phyloP scores from a whole-genome alignment of 2,329 filamentous ascomycete genomes.

The Knoxdaviesia capensis region DNA sequence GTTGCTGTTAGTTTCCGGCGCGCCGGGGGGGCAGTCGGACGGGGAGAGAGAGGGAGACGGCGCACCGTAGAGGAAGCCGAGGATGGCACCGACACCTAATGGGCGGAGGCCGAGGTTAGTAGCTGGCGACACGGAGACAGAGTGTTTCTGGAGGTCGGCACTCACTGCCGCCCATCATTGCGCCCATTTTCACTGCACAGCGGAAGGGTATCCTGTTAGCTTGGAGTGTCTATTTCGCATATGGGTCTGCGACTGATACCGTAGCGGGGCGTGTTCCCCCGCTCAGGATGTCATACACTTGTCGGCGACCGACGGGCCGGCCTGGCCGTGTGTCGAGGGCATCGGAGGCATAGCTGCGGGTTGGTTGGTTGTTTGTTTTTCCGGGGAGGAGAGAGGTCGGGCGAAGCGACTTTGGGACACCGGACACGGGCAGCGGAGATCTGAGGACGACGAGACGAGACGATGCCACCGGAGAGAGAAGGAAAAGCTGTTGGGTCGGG shows the following conservation, averaged over 20 bases:
- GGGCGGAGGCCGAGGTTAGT: conserved; percentile 1
- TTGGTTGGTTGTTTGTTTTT: neutral
- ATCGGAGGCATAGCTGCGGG: conserved; percentile 18
- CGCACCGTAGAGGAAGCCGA: conserved; percentile 92
- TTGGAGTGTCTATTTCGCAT: neutral
- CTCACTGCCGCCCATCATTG: conserved; percentile 96
- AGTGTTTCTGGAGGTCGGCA: conserved; percentile 8
- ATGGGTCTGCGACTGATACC: too few species aligned
- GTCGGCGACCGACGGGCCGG: conserved; percentile 16
- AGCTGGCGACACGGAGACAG: neutral
- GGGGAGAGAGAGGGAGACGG: conserved; percentile 3
- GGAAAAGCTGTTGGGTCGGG: too few species aligned
- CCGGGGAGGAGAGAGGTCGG: too few species aligned
- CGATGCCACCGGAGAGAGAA: too few species aligned
- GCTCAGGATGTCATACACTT: conserved; percentile 21
- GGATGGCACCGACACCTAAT: conserved; percentile 79
- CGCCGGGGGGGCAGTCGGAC: neutral
- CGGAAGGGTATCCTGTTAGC: neutral
- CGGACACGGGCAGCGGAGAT: too few species aligned
- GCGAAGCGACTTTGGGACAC: too few species aligned
- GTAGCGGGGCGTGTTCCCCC: too few species aligned
- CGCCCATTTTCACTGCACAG: conserved; percentile 82
- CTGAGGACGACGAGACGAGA: too few species aligned
- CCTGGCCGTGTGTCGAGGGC: conserved; percentile 14
- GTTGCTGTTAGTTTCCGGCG: neutral